phyloP scores from a whole-genome alignment of 192 early-diverging fungal species.

The Mortierella hygrophila region DNA sequence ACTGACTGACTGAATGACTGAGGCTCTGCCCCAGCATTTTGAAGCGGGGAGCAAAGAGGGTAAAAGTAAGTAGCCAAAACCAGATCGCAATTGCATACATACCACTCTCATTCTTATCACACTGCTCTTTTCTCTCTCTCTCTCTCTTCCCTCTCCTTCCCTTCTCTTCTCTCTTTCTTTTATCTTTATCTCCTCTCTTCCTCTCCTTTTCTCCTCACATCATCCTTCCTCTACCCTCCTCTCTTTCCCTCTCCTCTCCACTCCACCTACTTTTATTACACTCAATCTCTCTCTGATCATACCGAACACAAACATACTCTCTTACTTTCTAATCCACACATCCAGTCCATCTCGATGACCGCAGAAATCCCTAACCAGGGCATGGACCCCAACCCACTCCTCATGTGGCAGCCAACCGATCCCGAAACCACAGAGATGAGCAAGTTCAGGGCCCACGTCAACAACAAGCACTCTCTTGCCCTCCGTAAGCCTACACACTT shows the following conservation, averaged over 20 bases:
- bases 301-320: neutral
- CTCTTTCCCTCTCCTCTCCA: neutral
- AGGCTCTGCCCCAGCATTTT: no score
- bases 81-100: no score
- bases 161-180: no score
- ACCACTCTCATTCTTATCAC: no score
- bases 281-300: neutral
- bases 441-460: slow-evolving; percentile 80
- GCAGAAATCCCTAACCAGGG: slow-evolving; percentile 25
- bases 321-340: neutral
- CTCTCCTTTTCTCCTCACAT: no score
- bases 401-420: slow-evolving; percentile 76
- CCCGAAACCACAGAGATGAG: slow-evolving; percentile 71
- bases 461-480: slow-evolving; percentile 72
- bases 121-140: no score
- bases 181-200: no score
- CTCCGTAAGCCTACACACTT: slow-evolving; percentile 59
- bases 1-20: no score
- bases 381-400: slow-evolving; percentile 52
- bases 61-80: no score
- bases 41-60: no score
- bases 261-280: neutral
- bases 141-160: no score
- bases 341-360: slow-evolving; percentile 10
- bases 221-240: no score